Conservation (phyloP, 2,329 filamentous ascomycete genomes). For the Aspergillus alliaceus region DNA sequence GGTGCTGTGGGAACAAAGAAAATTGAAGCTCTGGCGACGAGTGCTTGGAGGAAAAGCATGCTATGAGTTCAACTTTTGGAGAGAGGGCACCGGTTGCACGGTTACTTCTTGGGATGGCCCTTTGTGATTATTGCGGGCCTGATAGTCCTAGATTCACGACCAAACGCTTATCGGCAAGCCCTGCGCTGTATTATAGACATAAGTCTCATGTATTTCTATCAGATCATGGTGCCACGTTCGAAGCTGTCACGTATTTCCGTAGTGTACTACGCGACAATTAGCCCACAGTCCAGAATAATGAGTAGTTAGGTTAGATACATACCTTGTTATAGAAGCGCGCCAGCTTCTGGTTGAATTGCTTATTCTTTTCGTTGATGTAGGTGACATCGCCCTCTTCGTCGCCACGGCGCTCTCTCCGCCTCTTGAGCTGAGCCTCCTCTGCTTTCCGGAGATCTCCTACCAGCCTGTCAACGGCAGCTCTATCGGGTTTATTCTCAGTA, state of each 20-base stretch:
- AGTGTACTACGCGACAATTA: constrained; percentile 64
- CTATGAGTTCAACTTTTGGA: constrained; percentile 51
- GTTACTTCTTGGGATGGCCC: not conserved
- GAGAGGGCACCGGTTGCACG: not conserved
- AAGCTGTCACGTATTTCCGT: constrained; percentile 96
- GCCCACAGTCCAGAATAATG: not conserved
- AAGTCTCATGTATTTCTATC: constrained; percentile 31
- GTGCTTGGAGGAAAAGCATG: constrained; percentile 89
- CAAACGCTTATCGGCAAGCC: constrained; percentile 19
- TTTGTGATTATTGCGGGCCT: not conserved
- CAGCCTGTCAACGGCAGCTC: constrained; percentile 81
- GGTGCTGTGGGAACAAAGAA: constrained; percentile 76
- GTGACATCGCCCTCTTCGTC: constrained; percentile 91
- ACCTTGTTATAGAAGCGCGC: constrained; percentile 92
- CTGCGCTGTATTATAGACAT: constrained; percentile 18
- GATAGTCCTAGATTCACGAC: constrained; percentile 5
- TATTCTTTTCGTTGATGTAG: constrained; percentile 99
- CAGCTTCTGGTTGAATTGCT: constrained; percentile 99
- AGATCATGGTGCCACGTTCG: constrained; percentile 95
- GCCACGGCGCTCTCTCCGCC: constrained; percentile 75
- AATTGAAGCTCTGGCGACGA: constrained; percentile 78
- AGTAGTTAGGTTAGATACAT: constrained; percentile 21
- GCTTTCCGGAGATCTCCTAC: constrained; percentile 85
- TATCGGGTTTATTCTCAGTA: constrained; percentile 80
- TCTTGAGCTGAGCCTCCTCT: constrained; percentile 82